Evolutionary conservation across 495 filamentous ascomycete species (phyloP).

Genomic region (Pyronema omphalodes): DNA sequence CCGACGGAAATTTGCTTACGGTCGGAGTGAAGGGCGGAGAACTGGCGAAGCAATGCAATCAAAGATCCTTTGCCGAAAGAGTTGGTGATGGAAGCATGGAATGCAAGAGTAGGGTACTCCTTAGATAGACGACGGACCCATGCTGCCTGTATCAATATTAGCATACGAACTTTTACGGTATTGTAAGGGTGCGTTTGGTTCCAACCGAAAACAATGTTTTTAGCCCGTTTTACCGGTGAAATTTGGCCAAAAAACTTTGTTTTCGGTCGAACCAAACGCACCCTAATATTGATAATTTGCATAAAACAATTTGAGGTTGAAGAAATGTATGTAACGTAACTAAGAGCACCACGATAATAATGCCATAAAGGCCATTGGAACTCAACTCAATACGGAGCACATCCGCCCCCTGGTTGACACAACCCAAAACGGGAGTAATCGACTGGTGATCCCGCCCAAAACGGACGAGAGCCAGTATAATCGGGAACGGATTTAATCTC

Average conservation of each 20-base stretch:
- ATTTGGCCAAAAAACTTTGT: too few species aligned
- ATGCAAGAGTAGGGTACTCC: conserved; percentile 81
- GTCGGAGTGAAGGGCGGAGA: conserved; percentile 73
- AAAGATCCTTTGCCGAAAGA: conserved; percentile 71
- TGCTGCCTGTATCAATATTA: conserved; percentile 39
- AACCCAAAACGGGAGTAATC: conserved; percentile 71
- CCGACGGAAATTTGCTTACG: conserved; percentile 85
- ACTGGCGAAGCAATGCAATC: conserved; percentile 71
- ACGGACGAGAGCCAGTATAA: conserved; percentile 28
- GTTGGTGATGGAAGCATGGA: conserved; percentile 84
- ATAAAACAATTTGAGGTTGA: conserved; percentile 4
- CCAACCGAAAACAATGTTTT: too few species aligned
- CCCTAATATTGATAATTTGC: background rate
- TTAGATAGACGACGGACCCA: conserved; percentile 70
- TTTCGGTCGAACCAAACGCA: too few species aligned
- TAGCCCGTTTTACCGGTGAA: too few species aligned
- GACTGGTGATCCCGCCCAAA: conserved; percentile 38
- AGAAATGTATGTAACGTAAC: conserved; percentile 88
- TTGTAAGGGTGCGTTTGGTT: background rate
- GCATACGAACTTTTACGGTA: background rate
- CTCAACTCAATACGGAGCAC: conserved; percentile 50
- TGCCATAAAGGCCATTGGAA: conserved; percentile 6
- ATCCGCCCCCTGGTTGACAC: conserved; percentile 24
- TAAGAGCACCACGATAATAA: conserved; percentile 68
- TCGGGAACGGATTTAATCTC: conserved; percentile 60